Evolutionary conservation across 495 filamentous ascomycete genomes (phyloP), one percentile per base, ranked within the genome.

Genomic region (Lineolata rhizophorae): DNA sequence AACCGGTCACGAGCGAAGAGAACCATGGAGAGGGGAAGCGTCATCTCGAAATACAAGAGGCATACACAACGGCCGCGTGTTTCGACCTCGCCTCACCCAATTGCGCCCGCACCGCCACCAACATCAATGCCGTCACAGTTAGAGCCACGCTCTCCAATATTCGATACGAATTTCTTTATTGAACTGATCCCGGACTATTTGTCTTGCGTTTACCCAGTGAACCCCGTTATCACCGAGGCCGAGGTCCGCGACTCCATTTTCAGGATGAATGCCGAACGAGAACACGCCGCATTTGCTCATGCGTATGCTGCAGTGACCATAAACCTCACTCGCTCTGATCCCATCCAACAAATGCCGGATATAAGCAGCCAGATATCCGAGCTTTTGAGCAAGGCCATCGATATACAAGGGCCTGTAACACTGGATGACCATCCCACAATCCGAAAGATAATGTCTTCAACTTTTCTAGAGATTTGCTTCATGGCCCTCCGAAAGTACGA

Each of bases 401-500:
- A 22, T 6, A 9, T 25, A 5, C 25, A 16, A 1, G 19, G 30
- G 6, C 40, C 40, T 0, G 6, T 42, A 11, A 20, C 25, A 6
- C 11, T 19, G 13, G 22, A 20, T 6, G 25, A 27, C n/a, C 20
- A 26, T 0, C 20, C 36, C 6, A 39, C 46, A 1, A 38, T 45
- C 18, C 26, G 32, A 29, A 15, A 29, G 13, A 37, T 41, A 17
- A 33, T 45, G 27, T 38, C 38, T 14, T 37, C 32, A 16, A 31
- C 39, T n/a, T 49, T 44, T 28, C 20, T 49, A 9, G 35, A 47
- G 16, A 39, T 36, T 27, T 47, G 44, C 31, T 28, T 47, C 3
- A 36, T 44, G 32, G 37, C 13, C 9, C 32, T 44, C 14, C 33
- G 35, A 20, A 22, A 53, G 20, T 58, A 60, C 38, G 55, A 57